Conservation (phyloP, 495 filamentous ascomycete species). For the Penicillium arizonense region DNA sequence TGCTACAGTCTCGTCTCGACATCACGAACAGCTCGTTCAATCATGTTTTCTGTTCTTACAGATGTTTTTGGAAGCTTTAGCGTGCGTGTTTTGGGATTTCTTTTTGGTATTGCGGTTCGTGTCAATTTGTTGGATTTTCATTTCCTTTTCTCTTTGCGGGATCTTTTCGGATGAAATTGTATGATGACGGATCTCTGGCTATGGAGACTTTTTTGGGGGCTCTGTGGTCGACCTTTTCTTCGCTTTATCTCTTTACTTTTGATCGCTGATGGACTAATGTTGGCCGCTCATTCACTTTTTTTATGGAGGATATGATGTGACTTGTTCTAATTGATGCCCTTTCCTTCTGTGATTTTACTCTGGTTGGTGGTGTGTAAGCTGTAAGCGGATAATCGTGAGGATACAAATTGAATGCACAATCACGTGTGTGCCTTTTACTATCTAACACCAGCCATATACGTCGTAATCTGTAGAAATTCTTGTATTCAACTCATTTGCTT, state of each 20-base stretch:
- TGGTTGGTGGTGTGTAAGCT: not conserved
- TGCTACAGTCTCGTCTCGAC: constrained; percentile 1
- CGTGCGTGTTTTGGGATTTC: constrained; percentile 6
- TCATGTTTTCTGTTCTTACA: constrained; percentile 2
- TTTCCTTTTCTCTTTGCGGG: constrained; percentile 4
- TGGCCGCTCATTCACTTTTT: not conserved
- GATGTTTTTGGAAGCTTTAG: constrained; percentile 11
- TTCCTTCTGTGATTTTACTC: not conserved
- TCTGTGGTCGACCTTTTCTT: not conserved
- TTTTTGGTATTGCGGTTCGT: not conserved
- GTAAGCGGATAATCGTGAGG: not conserved
- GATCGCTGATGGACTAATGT: not conserved
- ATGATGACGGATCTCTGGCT: constrained; percentile 16
- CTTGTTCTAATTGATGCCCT: constrained; percentile 6
- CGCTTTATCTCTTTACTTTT: not conserved
- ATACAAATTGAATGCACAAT: no score
- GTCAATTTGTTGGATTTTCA: constrained; percentile 5
- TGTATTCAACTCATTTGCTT: no score
- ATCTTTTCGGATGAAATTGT: constrained; percentile 22
- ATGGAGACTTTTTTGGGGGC: constrained; percentile 3
- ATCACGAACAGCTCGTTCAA: constrained; percentile 5
- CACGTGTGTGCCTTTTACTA: no score
- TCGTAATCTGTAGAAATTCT: no score
- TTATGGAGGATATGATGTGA: not conserved
- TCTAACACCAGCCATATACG: no score